These are phyloP conservation scores for Fragilaria radians DNA, from an alignment of 108 stramenopile species.

Conservation along the genomic window DNA sequence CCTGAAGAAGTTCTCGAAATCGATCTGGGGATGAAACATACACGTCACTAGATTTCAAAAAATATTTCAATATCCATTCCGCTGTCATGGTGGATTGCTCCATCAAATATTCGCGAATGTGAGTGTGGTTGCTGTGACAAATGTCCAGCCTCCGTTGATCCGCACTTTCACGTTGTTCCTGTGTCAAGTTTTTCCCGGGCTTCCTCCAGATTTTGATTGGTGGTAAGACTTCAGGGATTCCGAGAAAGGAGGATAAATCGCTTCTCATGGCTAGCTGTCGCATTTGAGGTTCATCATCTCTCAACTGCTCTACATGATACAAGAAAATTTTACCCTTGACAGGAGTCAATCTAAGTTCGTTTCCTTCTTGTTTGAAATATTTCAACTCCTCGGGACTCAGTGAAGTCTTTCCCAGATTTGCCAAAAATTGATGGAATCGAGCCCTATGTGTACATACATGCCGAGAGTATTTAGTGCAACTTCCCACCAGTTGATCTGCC, in stretches of 20 bases:
- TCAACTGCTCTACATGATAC: conserved; percentile 36
- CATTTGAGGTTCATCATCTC: conserved; percentile 3
- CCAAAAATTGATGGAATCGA: conserved; percentile 54
- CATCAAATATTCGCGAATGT: conserved; percentile 28
- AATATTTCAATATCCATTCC: conserved; percentile 39
- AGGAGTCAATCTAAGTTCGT: background rate
- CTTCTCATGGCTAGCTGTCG: conserved; percentile 12
- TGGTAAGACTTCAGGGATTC: conserved; percentile 11
- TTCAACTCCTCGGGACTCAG: conserved; percentile 1
- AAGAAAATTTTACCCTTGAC: conserved; percentile 27
- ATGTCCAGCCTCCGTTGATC: conserved; percentile 35
- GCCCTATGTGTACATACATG: conserved; percentile 61
- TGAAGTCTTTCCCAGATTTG: conserved; percentile 26
- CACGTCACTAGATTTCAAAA: conserved; percentile 37
- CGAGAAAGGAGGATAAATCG: conserved; percentile 38
- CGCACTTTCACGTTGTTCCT: conserved; percentile 1
- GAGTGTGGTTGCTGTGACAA: conserved; percentile 30
- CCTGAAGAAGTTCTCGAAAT: conserved; percentile 12
- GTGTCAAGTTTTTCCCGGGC: conserved; percentile 13
- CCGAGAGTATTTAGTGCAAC: conserved; percentile 17
- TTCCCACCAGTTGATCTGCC: conserved; percentile 21
- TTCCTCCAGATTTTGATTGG: conserved; percentile 32
- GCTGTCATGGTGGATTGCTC: conserved; percentile 22
- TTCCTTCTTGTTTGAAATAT: background rate
- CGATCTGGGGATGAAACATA: conserved; percentile 24